phyloP scores from a whole-genome alignment of 768 basidiomycete species.

The Phanerochaete carnosa region DNA sequence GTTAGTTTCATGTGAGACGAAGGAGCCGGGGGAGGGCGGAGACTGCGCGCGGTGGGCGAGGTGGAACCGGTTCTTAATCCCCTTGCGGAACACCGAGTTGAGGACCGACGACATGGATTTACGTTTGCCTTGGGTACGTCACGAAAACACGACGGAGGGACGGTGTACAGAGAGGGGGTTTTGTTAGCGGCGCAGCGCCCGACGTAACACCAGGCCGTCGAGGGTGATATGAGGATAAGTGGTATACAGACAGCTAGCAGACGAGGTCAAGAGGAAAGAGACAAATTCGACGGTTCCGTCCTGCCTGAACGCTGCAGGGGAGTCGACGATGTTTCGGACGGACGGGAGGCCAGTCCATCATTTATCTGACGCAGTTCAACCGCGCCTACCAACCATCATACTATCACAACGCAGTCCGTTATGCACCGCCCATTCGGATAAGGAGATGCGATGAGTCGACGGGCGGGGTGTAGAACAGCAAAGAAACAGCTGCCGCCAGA shows the following conservation, averaged over 20 bases:
- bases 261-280: background rate
- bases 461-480: background rate
- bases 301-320: background rate
- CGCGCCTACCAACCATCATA: slow-evolving; percentile 13
- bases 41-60: slow-evolving; percentile 17
- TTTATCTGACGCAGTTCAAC: slow-evolving; percentile 3
- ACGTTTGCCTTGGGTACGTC: background rate
- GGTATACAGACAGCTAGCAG: background rate
- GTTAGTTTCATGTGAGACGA: slow-evolving; percentile 22
- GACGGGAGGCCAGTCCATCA: slow-evolving; percentile 5
- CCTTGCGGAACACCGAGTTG: slow-evolving; percentile 20
- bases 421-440: slow-evolving; percentile 1
- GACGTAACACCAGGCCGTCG: background rate
- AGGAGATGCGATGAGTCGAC: background rate
- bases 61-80: slow-evolving; percentile 19
- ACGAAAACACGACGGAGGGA: background rate
- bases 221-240: background rate
- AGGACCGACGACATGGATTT: slow-evolving; percentile 15
- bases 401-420: background rate
- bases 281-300: background rate
- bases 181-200: background rate
- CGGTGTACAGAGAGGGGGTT: background rate
- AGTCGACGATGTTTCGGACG: no score
- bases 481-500: no score
- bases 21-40: slow-evolving; percentile 25